A percentile compares a stretch with the other conserved stretches of the same genome.
These are phyloP conservation scores for Xanthoceras sorbifolium DNA, from an alignment of 345 rosid genomes.

Conservation along the genomic window DNA sequence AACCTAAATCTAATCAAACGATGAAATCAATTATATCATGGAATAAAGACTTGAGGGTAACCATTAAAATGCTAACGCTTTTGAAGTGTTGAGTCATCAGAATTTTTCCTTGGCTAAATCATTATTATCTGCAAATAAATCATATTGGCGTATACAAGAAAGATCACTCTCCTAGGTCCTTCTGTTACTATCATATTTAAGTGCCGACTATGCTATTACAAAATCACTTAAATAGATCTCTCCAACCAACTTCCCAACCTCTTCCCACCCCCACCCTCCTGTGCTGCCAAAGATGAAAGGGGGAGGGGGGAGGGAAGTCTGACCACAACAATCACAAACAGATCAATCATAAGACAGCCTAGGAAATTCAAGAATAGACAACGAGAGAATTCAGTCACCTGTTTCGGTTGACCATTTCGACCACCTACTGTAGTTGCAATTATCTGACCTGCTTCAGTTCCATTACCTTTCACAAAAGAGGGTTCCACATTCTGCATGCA, in stretches of 20 bases:
- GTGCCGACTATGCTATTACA: not conserved
- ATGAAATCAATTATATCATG: not conserved
- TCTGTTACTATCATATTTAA: not conserved
- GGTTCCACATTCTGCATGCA: conserved; percentile 63
- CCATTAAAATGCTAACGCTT: not conserved
- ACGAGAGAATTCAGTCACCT: conserved; percentile 49
- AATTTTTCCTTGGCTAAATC: not conserved
- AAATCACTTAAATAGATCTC: not conserved
- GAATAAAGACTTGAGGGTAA: not conserved
- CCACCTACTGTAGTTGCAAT: conserved; percentile 84
- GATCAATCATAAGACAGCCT: not conserved
- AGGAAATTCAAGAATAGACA: conserved; percentile 16
- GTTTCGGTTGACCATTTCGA: conserved; percentile 87
- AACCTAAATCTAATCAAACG: not conserved
- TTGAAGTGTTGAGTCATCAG: not conserved
- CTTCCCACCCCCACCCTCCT: not conserved
- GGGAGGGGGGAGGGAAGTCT: not conserved
- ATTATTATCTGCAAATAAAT: not conserved
- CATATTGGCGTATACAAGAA: not conserved
- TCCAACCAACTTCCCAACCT: not conserved
- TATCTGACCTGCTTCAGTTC: conserved; percentile 87
- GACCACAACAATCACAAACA: not conserved
- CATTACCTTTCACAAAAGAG: conserved; percentile 65
- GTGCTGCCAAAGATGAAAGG: not conserved
- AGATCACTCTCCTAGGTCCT: not conserved